Percentiles rank a stretch among this genome's conserved stretches.
Conservation (phyloP, 2,329 filamentous ascomycete species). For the Alternaria arbusti region DNA sequence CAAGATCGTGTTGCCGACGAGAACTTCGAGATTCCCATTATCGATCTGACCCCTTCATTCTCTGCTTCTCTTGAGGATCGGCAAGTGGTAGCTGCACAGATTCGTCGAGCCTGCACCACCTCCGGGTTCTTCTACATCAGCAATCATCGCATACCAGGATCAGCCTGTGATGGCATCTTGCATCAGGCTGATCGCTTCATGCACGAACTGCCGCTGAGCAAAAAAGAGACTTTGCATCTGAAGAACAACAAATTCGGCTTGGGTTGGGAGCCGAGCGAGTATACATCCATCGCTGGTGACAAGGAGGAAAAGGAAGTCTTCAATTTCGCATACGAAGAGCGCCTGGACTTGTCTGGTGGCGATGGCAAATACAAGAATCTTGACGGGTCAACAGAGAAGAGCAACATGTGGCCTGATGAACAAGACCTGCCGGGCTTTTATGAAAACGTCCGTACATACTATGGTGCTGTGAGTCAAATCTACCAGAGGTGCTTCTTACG, state of each 20-base stretch:
- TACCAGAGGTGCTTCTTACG: not conserved
- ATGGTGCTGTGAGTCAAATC: constrained; percentile 35
- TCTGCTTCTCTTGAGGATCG: constrained; percentile 39
- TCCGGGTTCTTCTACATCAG: constrained; percentile 53
- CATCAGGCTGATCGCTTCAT: constrained; percentile 48
- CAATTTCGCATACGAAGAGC: constrained; percentile 53
- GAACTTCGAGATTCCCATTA: constrained; percentile 46
- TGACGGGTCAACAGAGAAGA: constrained; percentile 46
- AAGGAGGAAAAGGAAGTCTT: constrained; percentile 52
- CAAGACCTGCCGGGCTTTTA: constrained; percentile 50
- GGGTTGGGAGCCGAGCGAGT: constrained; percentile 52
- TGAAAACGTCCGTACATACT: constrained; percentile 47
- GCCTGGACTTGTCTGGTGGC: constrained; percentile 48
- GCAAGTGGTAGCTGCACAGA: constrained; percentile 47
- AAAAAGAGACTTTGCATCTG: constrained; percentile 51
- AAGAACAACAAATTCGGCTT: constrained; percentile 49
- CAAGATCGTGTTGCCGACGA: constrained; percentile 17
- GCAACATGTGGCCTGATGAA: constrained; percentile 50
- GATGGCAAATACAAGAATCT: constrained; percentile 52
- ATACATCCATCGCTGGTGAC: constrained; percentile 50
- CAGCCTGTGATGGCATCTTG: constrained; percentile 40
- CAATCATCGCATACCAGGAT: constrained; percentile 43
- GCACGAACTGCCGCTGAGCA: constrained; percentile 34
- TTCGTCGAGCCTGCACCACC: constrained; percentile 48
- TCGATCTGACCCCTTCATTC: constrained; percentile 49